phyloP scores from a whole-genome alignment of 1,139 yeast species.

The Zygosaccharomyces pseudobailii region DNA sequence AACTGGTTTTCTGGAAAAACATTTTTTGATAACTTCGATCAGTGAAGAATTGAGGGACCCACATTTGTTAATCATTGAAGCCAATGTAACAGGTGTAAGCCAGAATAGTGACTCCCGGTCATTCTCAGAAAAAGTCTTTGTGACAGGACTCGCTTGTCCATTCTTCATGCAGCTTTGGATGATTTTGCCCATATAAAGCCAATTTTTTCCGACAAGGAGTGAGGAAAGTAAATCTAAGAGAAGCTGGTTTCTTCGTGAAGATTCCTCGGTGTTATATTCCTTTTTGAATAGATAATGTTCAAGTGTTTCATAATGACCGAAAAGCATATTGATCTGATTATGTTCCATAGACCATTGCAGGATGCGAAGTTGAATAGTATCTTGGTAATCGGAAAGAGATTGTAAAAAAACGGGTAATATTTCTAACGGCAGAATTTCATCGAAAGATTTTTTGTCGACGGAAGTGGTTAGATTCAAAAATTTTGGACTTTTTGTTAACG shows the following conservation, averaged over 20 bases:
- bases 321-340: slow-evolving; percentile 4
- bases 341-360: slow-evolving; percentile 8
- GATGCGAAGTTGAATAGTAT: slow-evolving; percentile 1
- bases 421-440: slow-evolving; percentile 7
- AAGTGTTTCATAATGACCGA: background rate
- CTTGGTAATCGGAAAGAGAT: background rate
- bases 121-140: background rate
- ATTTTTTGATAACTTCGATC: slow-evolving; percentile 6
- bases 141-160: background rate
- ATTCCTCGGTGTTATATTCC: background rate
- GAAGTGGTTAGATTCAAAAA: slow-evolving; percentile 3
- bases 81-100: slow-evolving; percentile 11
- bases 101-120: background rate
- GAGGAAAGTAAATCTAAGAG: slow-evolving; percentile 1
- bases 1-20: background rate
- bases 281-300: slow-evolving; percentile 1
- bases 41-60: slow-evolving; percentile 8
- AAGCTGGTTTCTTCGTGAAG: background rate
- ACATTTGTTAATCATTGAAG: slow-evolving; percentile 11
- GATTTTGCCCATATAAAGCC: slow-evolving; percentile 7
- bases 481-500: slow-evolving; percentile 6
- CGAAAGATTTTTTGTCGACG: background rate
- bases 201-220: slow-evolving; percentile 1
- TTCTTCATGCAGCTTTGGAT: slow-evolving; percentile 6
- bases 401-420: slow-evolving; percentile 3